Conservation (phyloP, 495 filamentous ascomycete genomes). For the Astrothelium subdiscretum region DNA sequence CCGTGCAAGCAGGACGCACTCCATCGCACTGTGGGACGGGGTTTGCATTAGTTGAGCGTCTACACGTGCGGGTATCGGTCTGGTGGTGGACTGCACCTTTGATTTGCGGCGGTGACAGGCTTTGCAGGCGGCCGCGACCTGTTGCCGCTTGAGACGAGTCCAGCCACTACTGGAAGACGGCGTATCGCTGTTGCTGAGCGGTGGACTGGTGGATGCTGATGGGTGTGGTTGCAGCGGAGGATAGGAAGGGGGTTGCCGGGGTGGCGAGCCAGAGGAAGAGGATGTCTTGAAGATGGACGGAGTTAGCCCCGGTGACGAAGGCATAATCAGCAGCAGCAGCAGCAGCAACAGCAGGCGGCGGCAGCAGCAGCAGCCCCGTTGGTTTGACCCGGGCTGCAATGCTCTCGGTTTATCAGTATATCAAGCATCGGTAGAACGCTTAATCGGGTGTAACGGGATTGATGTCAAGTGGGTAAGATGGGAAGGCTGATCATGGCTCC, state of each 20-base stretch:
- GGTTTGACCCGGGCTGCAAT: not conserved
- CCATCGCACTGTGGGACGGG: not conserved
- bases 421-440: not conserved
- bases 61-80: too few relatives aligned
- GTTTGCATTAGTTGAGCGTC: too few relatives aligned
- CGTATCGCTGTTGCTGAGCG: not conserved
- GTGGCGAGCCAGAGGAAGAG: not conserved
- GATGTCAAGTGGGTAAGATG: too few relatives aligned
- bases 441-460: not conserved
- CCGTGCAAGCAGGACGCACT: not conserved
- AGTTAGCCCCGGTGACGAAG: not conserved
- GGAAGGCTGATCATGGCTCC: too few relatives aligned
- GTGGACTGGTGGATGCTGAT: not conserved
- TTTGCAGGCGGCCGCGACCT: not conserved
- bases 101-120: not conserved
- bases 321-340: not conserved
- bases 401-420: not conserved
- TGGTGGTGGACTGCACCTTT: not conserved
- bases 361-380: not conserved
- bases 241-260: not conserved
- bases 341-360: not conserved
- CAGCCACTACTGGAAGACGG: not conserved
- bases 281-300: not conserved
- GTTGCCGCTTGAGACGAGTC: not conserved
- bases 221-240: not conserved